Conservation (phyloP, 495 filamentous ascomycete species). For the Trypethelium eluteriae region DNA sequence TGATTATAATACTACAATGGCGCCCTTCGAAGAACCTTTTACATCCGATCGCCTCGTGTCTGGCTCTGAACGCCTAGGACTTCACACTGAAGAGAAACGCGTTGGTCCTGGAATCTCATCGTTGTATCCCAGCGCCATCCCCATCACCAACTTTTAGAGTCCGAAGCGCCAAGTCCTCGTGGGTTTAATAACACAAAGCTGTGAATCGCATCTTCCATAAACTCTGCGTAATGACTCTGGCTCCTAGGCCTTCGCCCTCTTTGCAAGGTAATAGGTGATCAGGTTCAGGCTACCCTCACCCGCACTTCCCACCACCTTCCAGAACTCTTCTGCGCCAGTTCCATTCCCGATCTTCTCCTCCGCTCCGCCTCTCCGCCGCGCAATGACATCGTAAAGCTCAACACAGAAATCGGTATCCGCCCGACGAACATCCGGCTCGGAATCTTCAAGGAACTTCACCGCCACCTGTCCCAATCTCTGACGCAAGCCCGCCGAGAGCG, state of each 20-base stretch:
- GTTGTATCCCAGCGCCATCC: background rate
- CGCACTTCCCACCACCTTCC: constrained; percentile 35
- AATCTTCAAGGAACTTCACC: constrained; percentile 55
- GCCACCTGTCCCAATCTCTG: constrained; percentile 27
- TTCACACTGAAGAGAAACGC: background rate
- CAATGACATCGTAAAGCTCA: constrained; percentile 59
- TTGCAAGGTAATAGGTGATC: constrained; percentile 39
- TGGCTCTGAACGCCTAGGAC: background rate
- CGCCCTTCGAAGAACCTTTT: no score
- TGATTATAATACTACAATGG: no score
- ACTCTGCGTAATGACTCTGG: background rate
- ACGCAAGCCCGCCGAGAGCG: constrained; percentile 43
- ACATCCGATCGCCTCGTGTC: background rate
- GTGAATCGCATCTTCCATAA: background rate
- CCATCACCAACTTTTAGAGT: background rate
- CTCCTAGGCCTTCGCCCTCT: constrained; percentile 25
- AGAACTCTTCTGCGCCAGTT: constrained; percentile 28
- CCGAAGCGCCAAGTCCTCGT: background rate
- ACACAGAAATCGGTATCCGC: constrained; percentile 72
- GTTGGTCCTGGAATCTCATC: background rate
- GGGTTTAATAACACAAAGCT: background rate
- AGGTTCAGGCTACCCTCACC: constrained; percentile 37
- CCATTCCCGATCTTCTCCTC: constrained; percentile 24
- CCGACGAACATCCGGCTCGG: constrained; percentile 70
- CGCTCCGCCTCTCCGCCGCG: constrained; percentile 20